Evolutionary conservation across 31 red algal species (phyloP).

Genomic region (Odonthalia washingtoniensis): DNA sequence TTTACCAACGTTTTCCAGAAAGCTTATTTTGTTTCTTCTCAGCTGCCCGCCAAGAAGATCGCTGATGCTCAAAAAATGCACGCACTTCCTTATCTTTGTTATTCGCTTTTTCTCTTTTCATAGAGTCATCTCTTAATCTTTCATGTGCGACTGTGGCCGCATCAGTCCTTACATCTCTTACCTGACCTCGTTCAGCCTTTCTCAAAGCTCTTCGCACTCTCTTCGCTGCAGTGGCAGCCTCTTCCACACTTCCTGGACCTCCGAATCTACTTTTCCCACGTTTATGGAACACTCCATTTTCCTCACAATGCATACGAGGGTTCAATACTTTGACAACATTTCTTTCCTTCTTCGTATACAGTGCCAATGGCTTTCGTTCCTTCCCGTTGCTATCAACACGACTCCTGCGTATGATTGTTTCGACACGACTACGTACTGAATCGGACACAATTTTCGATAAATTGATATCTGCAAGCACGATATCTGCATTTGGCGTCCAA

Average conservation of each 20-base stretch:
- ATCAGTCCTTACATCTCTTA: constrained; percentile 53
- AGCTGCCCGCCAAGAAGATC: constrained; percentile 57
- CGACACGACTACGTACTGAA: not conserved
- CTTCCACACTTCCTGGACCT: constrained; percentile 13
- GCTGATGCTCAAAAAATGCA: constrained; percentile 67
- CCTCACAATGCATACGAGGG: constrained; percentile 53
- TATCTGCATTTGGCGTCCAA: constrained; percentile 43
- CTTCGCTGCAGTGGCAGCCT: constrained; percentile 36
- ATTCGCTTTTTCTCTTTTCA: constrained; percentile 33
- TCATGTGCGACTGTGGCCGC: constrained; percentile 26
- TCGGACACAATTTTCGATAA: not conserved
- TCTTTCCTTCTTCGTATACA: constrained; percentile 44
- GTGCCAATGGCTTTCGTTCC: constrained; percentile 30
- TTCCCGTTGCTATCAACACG: not conserved
- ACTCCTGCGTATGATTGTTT: not conserved
- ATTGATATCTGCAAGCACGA: constrained; percentile 8
- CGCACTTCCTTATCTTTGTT: constrained; percentile 40
- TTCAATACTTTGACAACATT: constrained; percentile 42
- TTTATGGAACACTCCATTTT: constrained; percentile 63
- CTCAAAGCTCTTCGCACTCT: constrained; percentile 47
- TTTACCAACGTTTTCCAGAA: constrained; percentile 67
- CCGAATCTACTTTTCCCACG: constrained; percentile 42
- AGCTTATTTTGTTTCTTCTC: constrained; percentile 73
- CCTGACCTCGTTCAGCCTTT: constrained; percentile 62
- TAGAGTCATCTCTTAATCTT: not conserved